Base-by-base conservation (phyloP, 2,329 filamentous ascomycete genomes). In the Ceratocystis diversiconidia region DNA sequence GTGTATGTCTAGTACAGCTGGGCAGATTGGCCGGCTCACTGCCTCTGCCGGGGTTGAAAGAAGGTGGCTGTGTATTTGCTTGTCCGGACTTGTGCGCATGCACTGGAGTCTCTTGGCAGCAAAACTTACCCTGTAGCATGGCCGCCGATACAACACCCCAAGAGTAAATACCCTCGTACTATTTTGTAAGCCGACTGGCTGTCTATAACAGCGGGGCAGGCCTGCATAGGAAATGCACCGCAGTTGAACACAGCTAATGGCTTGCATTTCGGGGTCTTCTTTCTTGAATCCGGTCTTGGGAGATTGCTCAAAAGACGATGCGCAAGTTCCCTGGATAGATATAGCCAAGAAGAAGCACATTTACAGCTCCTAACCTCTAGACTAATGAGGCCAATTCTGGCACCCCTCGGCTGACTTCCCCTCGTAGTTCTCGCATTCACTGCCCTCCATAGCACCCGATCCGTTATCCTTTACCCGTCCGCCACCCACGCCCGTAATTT, bases 131-230 rank as follows among this genome's bases (percentile, higher is more conserved):
- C 77, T 77, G 73, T 87, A 81, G 78, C 76, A 72, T 81, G 79
- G 78, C 75, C 79, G 84, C 79, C 84, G 85, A 87, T 87, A 87
- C 84, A 84, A 82, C 76, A 83, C 79, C 83, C 85, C 84, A 72
- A 87, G 70, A 87, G 73, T 59, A 67, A 76, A 83, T 62, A 68
- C 74, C 79, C 79, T 77, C 74, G 70, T 66, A 66, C 71, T 50
- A 19, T 46, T 41, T 41, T 41, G 36, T 15, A 41, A 41, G 44
- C 28, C 10, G 28, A 30, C 61, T 25, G n/a, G 25, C 8, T 62
- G 41, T 36, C 43, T n/a, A 32, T 1, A 28, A 19, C n/a, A n/a
- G 28, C 28, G 55, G 28, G 36, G 30, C 55, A 32, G 17, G 3
- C 55, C 55, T 59, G 55, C 55, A 59, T 59, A 59, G 55, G 55